phyloP scores from a whole-genome alignment of 2,329 filamentous ascomycete genomes.

The Juglanconis sp. region DNA sequence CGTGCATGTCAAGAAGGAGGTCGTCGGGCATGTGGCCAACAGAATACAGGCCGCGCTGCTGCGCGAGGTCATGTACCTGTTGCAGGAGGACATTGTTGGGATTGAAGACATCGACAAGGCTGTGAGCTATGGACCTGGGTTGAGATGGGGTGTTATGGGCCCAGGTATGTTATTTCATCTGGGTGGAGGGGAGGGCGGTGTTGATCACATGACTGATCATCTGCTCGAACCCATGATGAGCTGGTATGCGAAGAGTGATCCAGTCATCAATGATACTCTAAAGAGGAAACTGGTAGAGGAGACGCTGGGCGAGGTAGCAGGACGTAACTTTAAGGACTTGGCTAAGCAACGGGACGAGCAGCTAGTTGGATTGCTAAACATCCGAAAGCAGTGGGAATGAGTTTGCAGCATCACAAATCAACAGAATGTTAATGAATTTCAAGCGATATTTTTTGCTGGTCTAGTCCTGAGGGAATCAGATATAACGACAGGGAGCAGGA shows the following conservation, averaged over 20 bases:
- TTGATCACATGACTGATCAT: constrained; percentile 21
- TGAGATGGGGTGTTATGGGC: constrained; percentile 22
- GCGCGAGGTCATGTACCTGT: constrained; percentile 27
- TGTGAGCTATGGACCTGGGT: constrained; percentile 19
- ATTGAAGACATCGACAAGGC: constrained; percentile 20
- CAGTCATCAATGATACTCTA: constrained; percentile 20
- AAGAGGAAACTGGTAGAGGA: constrained; percentile 21
- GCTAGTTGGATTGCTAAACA: constrained; percentile 19
- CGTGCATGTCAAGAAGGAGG: constrained; percentile 37
- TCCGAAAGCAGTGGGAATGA: constrained; percentile 19
- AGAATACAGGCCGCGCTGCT: constrained; percentile 39
- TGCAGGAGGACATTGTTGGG: constrained; percentile 19
- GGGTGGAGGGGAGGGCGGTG: constrained; percentile 20
- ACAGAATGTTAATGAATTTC: neutral
- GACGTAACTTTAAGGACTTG: constrained; percentile 17
- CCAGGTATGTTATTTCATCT: constrained; percentile 21
- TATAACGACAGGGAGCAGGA: no score
- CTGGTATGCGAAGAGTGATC: constrained; percentile 22
- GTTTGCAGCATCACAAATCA: neutral
- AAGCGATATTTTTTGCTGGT: no score
- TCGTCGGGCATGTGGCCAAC: constrained; percentile 42
- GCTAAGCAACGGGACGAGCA: constrained; percentile 21
- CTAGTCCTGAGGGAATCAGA: no score
- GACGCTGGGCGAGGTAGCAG: constrained; percentile 15
- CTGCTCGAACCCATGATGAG: constrained; percentile 20